Base-by-base conservation (phyloP, 176 grass and related monocot genomes). In the Carex pumila region DNA sequence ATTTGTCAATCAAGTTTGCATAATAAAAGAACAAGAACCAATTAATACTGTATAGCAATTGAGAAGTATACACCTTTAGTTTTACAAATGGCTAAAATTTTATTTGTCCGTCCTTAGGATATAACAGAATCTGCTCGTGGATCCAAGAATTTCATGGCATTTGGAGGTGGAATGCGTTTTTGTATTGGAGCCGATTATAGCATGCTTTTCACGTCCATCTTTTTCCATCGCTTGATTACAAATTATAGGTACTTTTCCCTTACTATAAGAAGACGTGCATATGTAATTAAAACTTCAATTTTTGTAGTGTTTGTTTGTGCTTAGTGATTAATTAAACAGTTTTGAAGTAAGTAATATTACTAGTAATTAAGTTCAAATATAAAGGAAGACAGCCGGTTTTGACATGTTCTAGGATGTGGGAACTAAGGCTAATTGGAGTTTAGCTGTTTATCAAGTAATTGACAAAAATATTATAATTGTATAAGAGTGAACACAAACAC, bases 171-270 rank as follows among this genome's bases (percentile, higher is more conserved):
- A 8, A 34, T 83, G 29, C 52, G 80, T 5, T 25, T 67, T 25
- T 84, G 64, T 19, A 63, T 72, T 11, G 82, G 64, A 5, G 22
- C 47, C 9, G 82, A 71, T 52, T 72, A 55, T 11, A 47, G 36
- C 61, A 37, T 65, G 21, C 87, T 89, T n/a, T 84, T 85, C 31
- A 68, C 85, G 49, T 66, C 84, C 58, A 75, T 86, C 21, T 89
- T 89, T 71, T 77, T 89, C 60, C 87, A 89, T 60, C 82, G 80
- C 79, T 80, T 89, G 49, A 84, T 89, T 17, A 83, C 84, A 6
- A 77, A 89, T 45, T 86, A 89, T 31, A 83, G 76, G 87, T 89
- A 76, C 11, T 7, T 14, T 43, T 43, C 11, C 3, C 54, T 56
- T 1, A 56, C 54, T 56, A 56, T 0, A 0, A 12, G 10, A 56